Conservation (phyloP, 768 basidiomycete genomes). For the Russula sp. region DNA sequence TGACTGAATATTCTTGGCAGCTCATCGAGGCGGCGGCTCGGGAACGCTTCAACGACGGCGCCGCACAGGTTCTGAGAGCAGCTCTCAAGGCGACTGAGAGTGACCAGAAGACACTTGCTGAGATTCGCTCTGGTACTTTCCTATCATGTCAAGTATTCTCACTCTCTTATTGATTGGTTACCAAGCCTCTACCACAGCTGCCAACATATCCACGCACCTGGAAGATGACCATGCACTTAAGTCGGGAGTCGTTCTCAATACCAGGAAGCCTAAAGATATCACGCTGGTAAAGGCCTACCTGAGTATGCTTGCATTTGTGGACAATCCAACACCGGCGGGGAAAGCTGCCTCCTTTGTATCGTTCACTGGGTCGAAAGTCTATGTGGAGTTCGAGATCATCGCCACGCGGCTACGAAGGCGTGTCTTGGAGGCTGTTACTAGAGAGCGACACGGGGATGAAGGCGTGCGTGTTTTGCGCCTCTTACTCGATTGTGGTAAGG, state of each 20-base stretch:
- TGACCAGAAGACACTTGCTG: conserved; percentile 57
- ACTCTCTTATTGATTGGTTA: neutral
- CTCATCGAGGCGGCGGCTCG: conserved; percentile 72
- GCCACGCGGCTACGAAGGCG: conserved; percentile 62
- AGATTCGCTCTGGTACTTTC: conserved; percentile 58
- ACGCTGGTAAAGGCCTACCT: conserved; percentile 75
- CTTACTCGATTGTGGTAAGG: conserved; percentile 78
- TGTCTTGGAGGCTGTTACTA: conserved; percentile 72
- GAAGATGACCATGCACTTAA: conserved; percentile 60
- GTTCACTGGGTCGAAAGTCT: conserved; percentile 57
- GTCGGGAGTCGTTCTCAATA: conserved; percentile 57
- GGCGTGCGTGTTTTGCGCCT: conserved; percentile 81
- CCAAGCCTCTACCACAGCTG: conserved; percentile 63
- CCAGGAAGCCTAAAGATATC: conserved; percentile 50
- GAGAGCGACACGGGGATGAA: conserved; percentile 79
- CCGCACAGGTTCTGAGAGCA: conserved; percentile 69
- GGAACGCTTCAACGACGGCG: conserved; percentile 76
- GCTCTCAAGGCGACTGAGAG: conserved; percentile 66
- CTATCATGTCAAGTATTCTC: neutral
- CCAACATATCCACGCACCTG: conserved; percentile 61
- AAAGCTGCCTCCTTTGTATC: conserved; percentile 70
- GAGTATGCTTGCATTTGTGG: conserved; percentile 73
- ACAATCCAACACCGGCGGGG: conserved; percentile 76
- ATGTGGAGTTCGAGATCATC: conserved; percentile 77
- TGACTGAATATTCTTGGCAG: conserved; percentile 41